Percentiles rank a stretch among this genome's conserved stretches.
These are phyloP conservation scores for Trichosanthes cucumerina DNA, from an alignment of 306 rosid genomes.

Conservation along the genomic window DNA sequence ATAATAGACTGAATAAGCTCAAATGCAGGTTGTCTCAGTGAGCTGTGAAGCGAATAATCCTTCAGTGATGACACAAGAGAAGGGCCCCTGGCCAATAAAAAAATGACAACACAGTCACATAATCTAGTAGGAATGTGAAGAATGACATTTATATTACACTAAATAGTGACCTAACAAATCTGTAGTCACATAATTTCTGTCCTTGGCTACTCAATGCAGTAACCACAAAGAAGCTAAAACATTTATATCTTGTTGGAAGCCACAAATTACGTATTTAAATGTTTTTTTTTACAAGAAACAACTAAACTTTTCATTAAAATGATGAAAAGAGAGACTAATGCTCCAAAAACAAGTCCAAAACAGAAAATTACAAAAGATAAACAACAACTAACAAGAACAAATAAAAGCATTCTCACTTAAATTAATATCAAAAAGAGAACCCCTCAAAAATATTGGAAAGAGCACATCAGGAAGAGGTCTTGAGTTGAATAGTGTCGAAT, in stretches of 20 bases:
- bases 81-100: slow-evolving; percentile 76
- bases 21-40: slow-evolving; percentile 92
- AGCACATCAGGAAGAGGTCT: too few relatives aligned
- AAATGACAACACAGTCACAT: slow-evolving; percentile 10
- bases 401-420: too few relatives aligned
- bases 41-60: slow-evolving; percentile 83
- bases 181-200: not conserved
- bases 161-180: not conserved
- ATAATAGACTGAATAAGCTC: slow-evolving; percentile 78
- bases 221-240: not conserved
- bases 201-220: not conserved
- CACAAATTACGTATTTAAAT: not conserved
- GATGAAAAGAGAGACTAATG: too few relatives aligned
- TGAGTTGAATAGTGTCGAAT: too few relatives aligned
- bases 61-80: slow-evolving; percentile 79
- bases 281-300: too few relatives aligned
- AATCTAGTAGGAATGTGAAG: not conserved
- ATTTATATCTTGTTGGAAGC: not conserved
- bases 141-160: not conserved
- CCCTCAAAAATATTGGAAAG: too few relatives aligned
- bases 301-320: too few relatives aligned
- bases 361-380: too few relatives aligned
- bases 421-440: too few relatives aligned
- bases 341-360: too few relatives aligned
- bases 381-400: too few relatives aligned